Evolutionary conservation across 83 land plant species (phyloP).

Genomic region (Diphasiastrum complanatum): DNA sequence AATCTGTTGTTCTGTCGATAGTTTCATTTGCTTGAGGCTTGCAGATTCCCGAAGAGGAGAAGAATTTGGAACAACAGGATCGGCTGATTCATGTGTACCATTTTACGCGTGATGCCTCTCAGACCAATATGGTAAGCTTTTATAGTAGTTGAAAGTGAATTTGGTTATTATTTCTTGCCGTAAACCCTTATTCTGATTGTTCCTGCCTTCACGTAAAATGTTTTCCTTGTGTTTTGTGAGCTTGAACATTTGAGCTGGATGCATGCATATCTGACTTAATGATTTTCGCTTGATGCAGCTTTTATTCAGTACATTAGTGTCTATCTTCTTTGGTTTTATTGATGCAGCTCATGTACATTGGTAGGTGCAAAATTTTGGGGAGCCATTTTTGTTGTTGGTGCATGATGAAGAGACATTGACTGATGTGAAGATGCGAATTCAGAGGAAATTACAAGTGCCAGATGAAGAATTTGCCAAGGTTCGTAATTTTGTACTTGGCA

Average conservation of each 20-base stretch:
- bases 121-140: slow-evolving; percentile 31
- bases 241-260: too few species aligned
- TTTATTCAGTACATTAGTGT: too few species aligned
- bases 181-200: too few species aligned
- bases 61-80: background rate
- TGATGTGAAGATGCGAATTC: slow-evolving; percentile 28
- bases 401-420: slow-evolving; percentile 36
- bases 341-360: background rate
- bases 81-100: slow-evolving; percentile 45
- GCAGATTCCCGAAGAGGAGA: background rate
- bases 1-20: too few species aligned
- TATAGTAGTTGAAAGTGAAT: too few species aligned
- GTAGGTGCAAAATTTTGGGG: slow-evolving; percentile 46
- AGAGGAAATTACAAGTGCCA: slow-evolving; percentile 35
- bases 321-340: too few species aligned
- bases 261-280: too few species aligned
- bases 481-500: too few species aligned
- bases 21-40: too few species aligned
- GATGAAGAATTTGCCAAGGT: slow-evolving; percentile 46
- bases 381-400: slow-evolving; percentile 38
- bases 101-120: slow-evolving; percentile 40
- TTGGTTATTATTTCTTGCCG: background rate
- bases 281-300: too few species aligned
- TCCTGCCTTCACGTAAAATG: too few species aligned
- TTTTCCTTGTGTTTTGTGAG: too few species aligned